Evolutionary conservation across 2,329 filamentous ascomycete species (phyloP), one percentile per base, ranked within the genome.

Genomic region (Colletotrichum trifolii): DNA sequence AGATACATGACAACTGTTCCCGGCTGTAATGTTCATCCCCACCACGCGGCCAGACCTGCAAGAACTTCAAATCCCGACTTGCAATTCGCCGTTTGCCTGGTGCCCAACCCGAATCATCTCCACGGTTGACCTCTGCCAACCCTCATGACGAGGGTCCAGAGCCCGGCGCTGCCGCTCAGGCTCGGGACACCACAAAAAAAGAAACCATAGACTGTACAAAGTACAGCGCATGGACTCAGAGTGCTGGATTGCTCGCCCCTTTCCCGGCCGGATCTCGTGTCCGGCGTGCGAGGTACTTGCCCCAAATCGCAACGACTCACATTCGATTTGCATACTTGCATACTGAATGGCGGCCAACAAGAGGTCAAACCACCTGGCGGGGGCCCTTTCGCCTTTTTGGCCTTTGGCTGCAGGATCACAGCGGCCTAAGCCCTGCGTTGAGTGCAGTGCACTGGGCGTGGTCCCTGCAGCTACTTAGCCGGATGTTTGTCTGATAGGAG

Each of bases 341-440:
- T 15, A 52, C 48, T 25, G 25, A 25, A 25, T 25, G 25, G 25
- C 25, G 25, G 25, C 25, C 25, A 25, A 25, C 25, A 5, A 25
- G 25, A 25, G 25, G 25, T 25, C 25, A 25, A 40, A 36, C 42
- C 17, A 35, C 35, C 10, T 15, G 35, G 34, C 43, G 53, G 36
- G 17, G 17, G 13, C 2, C 42, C 12, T 57, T 49, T 49, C 54
- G 25, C 25, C 25, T 25, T 5, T 25, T 25, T 25, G 25, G 4
- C 25, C 25, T 47, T 38, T 40, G 13, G 45, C 46, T 57, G 54
- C 54, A 57, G 54, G 43, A 57, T 57, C 45, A 49, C 36, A 43
- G n/a, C 45, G 25, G 36, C 45, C 43, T 36, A 35, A 45, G 35
- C 54, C 54, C 54, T 57, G 54, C 54, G 25, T 25, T 25, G 25